Evolutionary conservation across 768 basidiomycete species (phyloP).

Genomic region (Gautieria morchelliformis): DNA sequence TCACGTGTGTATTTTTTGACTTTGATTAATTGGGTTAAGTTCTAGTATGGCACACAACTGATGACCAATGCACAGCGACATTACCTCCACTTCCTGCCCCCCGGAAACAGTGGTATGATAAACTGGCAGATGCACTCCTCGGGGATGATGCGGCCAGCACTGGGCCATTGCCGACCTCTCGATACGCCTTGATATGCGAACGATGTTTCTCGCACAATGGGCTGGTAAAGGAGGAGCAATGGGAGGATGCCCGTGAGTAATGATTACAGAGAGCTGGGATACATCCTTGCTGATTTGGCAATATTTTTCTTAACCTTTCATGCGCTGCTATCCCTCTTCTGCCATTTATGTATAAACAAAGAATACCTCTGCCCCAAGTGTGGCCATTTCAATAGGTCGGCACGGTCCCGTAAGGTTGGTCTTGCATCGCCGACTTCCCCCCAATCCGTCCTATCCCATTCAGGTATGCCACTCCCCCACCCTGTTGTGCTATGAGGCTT

Average conservation of each 20-base stretch:
- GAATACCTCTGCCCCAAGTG: constrained; percentile 86
- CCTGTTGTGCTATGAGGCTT: not conserved
- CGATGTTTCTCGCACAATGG: constrained; percentile 86
- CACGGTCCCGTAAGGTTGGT: constrained; percentile 1
- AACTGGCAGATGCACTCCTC: constrained; percentile 75
- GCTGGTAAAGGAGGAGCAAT: constrained; percentile 71
- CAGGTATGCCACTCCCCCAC: not conserved
- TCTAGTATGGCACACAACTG: too few relatives aligned
- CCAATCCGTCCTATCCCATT: not conserved
- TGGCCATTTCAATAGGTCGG: constrained; percentile 57
- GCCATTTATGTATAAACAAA: constrained; percentile 21
- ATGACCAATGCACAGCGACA: constrained; percentile 13
- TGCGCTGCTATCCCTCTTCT: not conserved
- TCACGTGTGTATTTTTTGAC: not conserved
- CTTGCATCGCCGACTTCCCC: not conserved
- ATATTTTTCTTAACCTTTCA: not conserved
- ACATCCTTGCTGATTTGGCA: not conserved
- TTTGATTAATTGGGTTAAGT: not conserved
- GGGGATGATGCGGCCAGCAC: constrained; percentile 62
- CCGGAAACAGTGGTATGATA: constrained; percentile 79
- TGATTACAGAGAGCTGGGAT: not conserved
- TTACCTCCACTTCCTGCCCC: constrained; percentile 37
- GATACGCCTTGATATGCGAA: constrained; percentile 83
- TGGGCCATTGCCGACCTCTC: constrained; percentile 27
- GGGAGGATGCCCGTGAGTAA: constrained; percentile 72